Conservation (phyloP, 352 stramenopile species). For the Thalassiosira livingstoniorum region DNA sequence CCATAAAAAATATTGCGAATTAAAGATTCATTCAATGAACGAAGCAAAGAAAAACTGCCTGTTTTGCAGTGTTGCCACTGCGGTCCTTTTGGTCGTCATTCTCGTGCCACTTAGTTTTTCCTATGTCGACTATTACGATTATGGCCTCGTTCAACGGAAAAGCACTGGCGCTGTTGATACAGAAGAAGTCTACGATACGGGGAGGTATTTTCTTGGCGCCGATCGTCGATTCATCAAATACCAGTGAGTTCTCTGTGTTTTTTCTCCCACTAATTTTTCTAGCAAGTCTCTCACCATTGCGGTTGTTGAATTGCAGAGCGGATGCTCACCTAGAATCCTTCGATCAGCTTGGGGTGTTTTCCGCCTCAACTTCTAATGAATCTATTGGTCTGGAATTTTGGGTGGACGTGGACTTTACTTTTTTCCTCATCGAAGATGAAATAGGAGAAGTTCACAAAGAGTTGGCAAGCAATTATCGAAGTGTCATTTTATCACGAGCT, state of each 20-base stretch:
- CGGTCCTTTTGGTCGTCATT: slow-evolving; percentile 61
- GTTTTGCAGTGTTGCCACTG: not conserved
- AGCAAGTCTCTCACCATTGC: not conserved
- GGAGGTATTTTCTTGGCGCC: slow-evolving; percentile 61
- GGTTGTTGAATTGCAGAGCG: not conserved
- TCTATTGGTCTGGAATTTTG: slow-evolving; percentile 67
- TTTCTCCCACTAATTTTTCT: not conserved
- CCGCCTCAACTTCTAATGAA: slow-evolving; percentile 46
- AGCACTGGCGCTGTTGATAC: slow-evolving; percentile 44
- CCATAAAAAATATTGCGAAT: no score
- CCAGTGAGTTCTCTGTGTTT: slow-evolving; percentile 26
- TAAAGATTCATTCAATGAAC: no score
- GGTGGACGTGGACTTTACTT: slow-evolving; percentile 71
- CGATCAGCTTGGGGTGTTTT: slow-evolving; percentile 64
- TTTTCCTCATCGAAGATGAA: slow-evolving; percentile 68
- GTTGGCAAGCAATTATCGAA: slow-evolving; percentile 54
- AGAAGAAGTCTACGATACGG: slow-evolving; percentile 35
- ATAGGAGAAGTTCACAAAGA: slow-evolving; percentile 68
- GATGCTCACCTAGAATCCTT: slow-evolving; percentile 66
- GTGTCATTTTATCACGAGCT: slow-evolving; percentile 55
- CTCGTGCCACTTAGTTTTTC: slow-evolving; percentile 62
- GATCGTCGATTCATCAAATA: slow-evolving; percentile 70
- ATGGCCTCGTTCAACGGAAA: slow-evolving; percentile 63
- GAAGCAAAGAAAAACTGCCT: not conserved
- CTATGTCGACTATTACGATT: slow-evolving; percentile 81